These are phyloP conservation scores for Cornus florida DNA, from an alignment of 148 eudicot genomes.

Conservation along the genomic window DNA sequence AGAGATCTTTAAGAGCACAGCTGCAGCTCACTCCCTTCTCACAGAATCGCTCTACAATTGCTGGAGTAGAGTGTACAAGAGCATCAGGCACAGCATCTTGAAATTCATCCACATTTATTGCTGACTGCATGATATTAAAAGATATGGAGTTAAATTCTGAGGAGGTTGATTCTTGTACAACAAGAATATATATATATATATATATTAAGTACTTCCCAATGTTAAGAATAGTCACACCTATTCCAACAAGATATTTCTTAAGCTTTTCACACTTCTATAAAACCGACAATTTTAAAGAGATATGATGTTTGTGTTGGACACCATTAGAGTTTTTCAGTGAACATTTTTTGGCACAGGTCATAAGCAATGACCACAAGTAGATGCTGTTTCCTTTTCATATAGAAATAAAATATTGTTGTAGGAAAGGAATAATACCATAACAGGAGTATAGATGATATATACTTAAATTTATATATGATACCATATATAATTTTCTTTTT, in stretches of 20 bases:
- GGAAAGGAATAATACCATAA: not conserved
- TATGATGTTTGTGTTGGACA: not conserved
- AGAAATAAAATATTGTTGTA: not conserved
- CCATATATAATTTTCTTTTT: not conserved
- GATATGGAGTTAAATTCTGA: not conserved
- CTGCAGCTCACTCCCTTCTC: slow-evolving; percentile 27
- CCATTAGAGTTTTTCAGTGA: not conserved
- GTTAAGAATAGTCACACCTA: not conserved
- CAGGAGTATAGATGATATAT: not conserved
- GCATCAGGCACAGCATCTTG: slow-evolving; percentile 54
- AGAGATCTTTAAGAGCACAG: slow-evolving; percentile 43
- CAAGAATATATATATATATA: not conserved
- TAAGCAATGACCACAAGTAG: too few relatives aligned
- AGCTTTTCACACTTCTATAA: not conserved
- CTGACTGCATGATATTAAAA: slow-evolving; percentile 26
- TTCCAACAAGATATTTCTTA: not conserved
- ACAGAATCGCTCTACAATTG: slow-evolving; percentile 33
- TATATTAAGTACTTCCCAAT: not conserved
- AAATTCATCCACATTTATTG: slow-evolving; percentile 41
- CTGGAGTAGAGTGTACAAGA: slow-evolving; percentile 45
- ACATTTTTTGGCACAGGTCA: not conserved
- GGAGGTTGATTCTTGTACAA: not conserved
- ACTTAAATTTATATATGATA: not conserved
- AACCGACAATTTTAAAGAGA: not conserved
- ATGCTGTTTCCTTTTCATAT: not conserved